Evolutionary conservation across 768 basidiomycete genomes (phyloP), one percentile per base, ranked within the genome.

Genomic region (Termitomyces sp.): DNA sequence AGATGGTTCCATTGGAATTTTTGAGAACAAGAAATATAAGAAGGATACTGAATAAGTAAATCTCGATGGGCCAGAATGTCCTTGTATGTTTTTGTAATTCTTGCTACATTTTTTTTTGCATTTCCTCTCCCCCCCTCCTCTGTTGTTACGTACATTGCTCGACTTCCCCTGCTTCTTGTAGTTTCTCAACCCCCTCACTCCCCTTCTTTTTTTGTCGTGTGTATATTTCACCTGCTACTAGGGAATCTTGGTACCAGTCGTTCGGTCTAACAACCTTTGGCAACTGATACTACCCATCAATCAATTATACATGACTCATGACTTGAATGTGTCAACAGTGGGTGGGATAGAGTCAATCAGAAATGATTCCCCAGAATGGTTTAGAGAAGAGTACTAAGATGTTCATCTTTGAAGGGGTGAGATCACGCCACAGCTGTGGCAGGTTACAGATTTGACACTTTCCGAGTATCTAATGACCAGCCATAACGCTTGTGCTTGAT

Each of bases 1-100:
- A 69, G 60, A 58, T 26, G 20, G 13, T 29, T 41, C 16, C 12
- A 12, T 39, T 20, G 51, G 49, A 44, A 41, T 13, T 29, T n/a
- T 24, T 8, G 18, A 32, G 12, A 29, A 52, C 20, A 36, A 36
- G 7, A 57, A 51, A 61, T 39, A 49, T 49, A 49, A 41, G n/a
- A 52, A 36, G 13, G 22, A 47, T 32, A 16, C 29, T 1, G 53
- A 58, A 39, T 41, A 32, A 58, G 31, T 41, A 32, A 53, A 43
- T 32, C 10, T 43, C 12, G 53, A 46, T 31, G 22, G 20, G 29
- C 5, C 41, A 53, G 31, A 54, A 32, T 54, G 29, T 46, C 29
- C 8, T 32, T 54, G 42, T 52, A 52, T 52, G 37, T 41, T 52
- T 52, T 29, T 39, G 10, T 54, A 22, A 32, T 32, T n/a, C 22